Base-by-base conservation (phyloP, 73 alveolate species). In the Halteria grandinella region DNA sequence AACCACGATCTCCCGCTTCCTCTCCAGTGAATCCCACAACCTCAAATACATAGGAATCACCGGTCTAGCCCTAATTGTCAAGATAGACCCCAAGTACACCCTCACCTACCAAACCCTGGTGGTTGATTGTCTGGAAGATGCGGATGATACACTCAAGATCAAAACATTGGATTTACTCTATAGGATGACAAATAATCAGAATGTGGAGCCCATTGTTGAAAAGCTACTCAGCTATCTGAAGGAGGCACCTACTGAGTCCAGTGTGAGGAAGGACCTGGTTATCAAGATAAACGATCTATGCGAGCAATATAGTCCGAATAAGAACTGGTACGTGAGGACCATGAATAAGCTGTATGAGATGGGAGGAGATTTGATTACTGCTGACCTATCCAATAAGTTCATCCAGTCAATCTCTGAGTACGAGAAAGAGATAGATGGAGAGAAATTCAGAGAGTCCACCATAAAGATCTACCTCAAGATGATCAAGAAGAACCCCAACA, bases 101-200 rank as follows among this genome's bases (percentile, higher is more conserved):
- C 90, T 94, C 69, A 85, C 90, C 71, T 99, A 97, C 82, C 97
- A 97, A 88, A 85, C 88, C 72, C 92, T 94, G 40, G 98, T 97
- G 18, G 99, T 97, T 43, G 99, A 97, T 73, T 97, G 99, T 70
- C 80, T 97, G 6, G 99, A 97, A 91, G 99, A 94, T 66, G 83
- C 97, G 0, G 99, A 97, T 62, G 99, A 95, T 54, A 97, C 99
- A 18, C 82, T 97, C 54, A 97, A 97, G 92, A 85, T 95, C 51
- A 95, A 95, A 85, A 97, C 99, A 10, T 85, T 97, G 53, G 99
- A 93, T 60, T 77, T 97, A 54, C 95, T 97, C 48, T 97, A 78
- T 91, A 93, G 91, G 63, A 97, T 97, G 99, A 97, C 99, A 11
- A 97, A 95, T 63, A 89, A 96, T 51, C 87, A 87, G 69, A 97